Evolutionary conservation across 345 rosid genomes (phyloP), one percentile per base, ranked within the genome.

Genomic region (Mangifera indica): DNA sequence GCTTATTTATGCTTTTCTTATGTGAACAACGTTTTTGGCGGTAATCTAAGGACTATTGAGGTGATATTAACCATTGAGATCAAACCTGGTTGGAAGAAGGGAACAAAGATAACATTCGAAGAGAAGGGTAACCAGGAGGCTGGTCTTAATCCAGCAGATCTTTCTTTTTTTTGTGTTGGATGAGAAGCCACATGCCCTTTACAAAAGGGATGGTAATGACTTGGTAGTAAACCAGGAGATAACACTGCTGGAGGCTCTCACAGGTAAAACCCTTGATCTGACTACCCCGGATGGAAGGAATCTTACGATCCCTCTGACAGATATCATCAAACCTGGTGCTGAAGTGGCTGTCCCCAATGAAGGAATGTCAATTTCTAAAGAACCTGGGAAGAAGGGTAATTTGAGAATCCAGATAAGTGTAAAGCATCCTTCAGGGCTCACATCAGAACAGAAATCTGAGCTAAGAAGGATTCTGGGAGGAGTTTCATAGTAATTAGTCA

Each of bases 51-150:
- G 71, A 73, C 76, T 6, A 69, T 88, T 55, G 95, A 92, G 78
- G 98, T 92, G 81, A 92, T 91, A 68, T 64, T 94, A 81, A 85
- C 90, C 18, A 89, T 94, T 63, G 98, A 94, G 67, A 79, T 94
- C 80, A 94, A 84, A 83, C 92, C 98, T 26, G 98, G 98, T 60
- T 94, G 98, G 98, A 92, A 94, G 88, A 92, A 83, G 83, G 98
- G 98, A 61, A 92, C 97, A 25, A 94, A 89, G 82, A 89, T 94
- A 55, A 94, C 97, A 55, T 92, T 94, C 62, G 90, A 90, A 34
- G 91, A 90, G 79, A 94, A 86, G 78, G 98, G 97, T 64, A 92
- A 90, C 70, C 89, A 90, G 79, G 98, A 86, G 79, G 89, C 91
- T 71, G 91, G 92, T 37, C 73, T 84, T 72, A 81, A 87, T 66